A percentile compares a stretch with the other conserved stretches of the same genome.
Evolutionary conservation across 2,329 filamentous ascomycete genomes (phyloP).

Genomic region (Diaporthe ilicicola): DNA sequence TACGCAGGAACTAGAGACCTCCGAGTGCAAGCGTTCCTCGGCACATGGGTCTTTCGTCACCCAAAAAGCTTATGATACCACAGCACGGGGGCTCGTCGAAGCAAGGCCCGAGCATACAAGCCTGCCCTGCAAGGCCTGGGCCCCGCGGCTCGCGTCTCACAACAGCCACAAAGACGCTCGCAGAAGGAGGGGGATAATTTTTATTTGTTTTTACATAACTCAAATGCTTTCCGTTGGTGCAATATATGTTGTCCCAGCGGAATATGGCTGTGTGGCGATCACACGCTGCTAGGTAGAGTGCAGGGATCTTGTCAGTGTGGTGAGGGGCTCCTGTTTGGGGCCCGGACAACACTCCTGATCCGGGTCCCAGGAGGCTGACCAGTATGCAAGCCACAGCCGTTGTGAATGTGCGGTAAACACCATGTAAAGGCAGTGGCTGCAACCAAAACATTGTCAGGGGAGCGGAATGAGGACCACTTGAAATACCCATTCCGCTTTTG

Average conservation of each 20-base stretch:
- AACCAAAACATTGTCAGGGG: background rate
- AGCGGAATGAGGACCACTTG: background rate
- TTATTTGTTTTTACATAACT: slow-evolving; percentile 17
- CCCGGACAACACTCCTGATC: slow-evolving; percentile 9
- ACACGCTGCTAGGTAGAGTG: slow-evolving; percentile 1
- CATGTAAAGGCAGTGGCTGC: background rate
- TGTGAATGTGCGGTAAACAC: background rate
- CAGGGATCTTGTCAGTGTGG: slow-evolving; percentile 18
- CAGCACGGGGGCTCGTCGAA: slow-evolving; percentile 1
- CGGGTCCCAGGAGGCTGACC: background rate
- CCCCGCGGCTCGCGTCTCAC: slow-evolving; percentile 14
- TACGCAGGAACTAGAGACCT: background rate
- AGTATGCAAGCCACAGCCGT: background rate
- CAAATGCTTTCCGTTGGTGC: slow-evolving; percentile 6
- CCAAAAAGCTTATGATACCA: slow-evolving; percentile 15
- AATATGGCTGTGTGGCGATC: slow-evolving; percentile 23
- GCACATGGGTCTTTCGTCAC: background rate
- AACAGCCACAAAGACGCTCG: background rate
- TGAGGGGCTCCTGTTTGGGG: slow-evolving; percentile 22
- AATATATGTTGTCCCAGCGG: background rate
- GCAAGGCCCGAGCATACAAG: background rate
- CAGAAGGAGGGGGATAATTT: background rate
- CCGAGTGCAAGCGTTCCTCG: slow-evolving; percentile 13
- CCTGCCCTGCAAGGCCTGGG: background rate
- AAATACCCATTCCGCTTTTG: background rate